These are phyloP conservation scores for Calamus simplicifolius DNA, from an alignment of 176 grass and related monocot species.

Conservation along the genomic window DNA sequence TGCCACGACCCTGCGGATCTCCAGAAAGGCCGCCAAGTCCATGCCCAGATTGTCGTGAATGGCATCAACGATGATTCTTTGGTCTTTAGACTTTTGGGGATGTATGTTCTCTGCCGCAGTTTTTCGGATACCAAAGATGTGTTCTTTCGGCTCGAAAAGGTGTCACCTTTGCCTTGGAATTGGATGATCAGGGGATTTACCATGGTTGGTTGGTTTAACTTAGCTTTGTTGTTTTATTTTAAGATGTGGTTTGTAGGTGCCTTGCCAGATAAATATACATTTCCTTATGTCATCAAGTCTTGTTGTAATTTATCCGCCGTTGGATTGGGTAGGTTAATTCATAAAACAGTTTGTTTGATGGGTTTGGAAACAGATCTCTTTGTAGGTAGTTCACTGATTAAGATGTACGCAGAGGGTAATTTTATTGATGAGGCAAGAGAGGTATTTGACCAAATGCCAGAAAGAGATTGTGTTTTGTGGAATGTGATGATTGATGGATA, in stretches of 20 bases:
- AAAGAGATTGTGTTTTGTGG: constrained; percentile 69
- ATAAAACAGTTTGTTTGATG: constrained; percentile 36
- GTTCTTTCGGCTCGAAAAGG: constrained; percentile 41
- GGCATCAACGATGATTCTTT: constrained; percentile 20
- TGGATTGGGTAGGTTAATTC: constrained; percentile 45
- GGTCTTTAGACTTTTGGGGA: constrained; percentile 43
- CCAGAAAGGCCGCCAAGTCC: constrained; percentile 43
- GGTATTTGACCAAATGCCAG: constrained; percentile 63
- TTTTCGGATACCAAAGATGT: constrained; percentile 50
- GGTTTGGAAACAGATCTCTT: constrained; percentile 45
- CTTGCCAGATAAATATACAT: constrained; percentile 50
- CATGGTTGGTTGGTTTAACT: constrained; percentile 30
- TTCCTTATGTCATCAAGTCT: constrained; percentile 73
- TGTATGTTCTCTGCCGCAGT: constrained; percentile 62
- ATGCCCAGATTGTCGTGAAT: constrained; percentile 45
- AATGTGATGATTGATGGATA: constrained; percentile 76
- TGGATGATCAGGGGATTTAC: constrained; percentile 80
- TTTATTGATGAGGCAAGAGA: constrained; percentile 37
- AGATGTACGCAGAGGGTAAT: constrained; percentile 37
- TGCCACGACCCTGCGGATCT: constrained; percentile 42
- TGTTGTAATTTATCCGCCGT: constrained; percentile 46
- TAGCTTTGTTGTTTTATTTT: constrained; percentile 59
- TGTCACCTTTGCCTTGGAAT: constrained; percentile 62
- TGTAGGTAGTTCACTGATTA: constrained; percentile 66
- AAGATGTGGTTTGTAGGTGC: constrained; percentile 68